Evolutionary conservation across 192 early-diverging fungal genomes (phyloP).

Genomic region (Lobosporangium transversale): DNA sequence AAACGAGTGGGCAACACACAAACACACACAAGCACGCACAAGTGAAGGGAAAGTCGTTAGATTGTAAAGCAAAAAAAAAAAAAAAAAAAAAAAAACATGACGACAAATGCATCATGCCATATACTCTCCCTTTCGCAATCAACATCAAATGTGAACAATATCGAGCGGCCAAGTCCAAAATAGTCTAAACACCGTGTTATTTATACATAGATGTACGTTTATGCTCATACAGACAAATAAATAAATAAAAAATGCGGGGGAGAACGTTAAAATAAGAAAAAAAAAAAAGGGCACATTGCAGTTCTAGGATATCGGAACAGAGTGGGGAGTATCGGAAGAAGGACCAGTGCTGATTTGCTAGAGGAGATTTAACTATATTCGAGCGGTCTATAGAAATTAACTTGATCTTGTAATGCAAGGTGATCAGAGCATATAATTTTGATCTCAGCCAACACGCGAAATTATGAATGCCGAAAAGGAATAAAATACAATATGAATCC

Average conservation of each 20-base stretch:
- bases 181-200: too few species aligned
- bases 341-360: slow-evolving; percentile 16
- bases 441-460: slow-evolving; percentile 33
- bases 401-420: not conserved
- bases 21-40: slow-evolving; percentile 1
- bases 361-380: slow-evolving; percentile 25
- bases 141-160: too few species aligned
- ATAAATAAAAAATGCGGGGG: slow-evolving; percentile 42
- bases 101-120: not conserved
- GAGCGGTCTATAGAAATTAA: slow-evolving; percentile 11
- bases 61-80: not conserved
- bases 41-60: too few species aligned
- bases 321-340: slow-evolving; percentile 25
- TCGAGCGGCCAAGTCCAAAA: too few species aligned
- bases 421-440: slow-evolving; percentile 1
- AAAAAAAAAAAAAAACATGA: not conserved
- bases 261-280: not conserved
- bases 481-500: not conserved
- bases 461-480: not conserved
- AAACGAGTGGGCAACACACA: slow-evolving; percentile 15
- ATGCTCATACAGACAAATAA: not conserved
- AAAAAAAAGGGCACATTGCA: not conserved
- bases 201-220: too few species aligned
- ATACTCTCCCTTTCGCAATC: too few species aligned
- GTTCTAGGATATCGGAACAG: slow-evolving; percentile 13